Base-by-base conservation (phyloP, 1,139 yeast genomes). In the Nadsonia commutata region DNA sequence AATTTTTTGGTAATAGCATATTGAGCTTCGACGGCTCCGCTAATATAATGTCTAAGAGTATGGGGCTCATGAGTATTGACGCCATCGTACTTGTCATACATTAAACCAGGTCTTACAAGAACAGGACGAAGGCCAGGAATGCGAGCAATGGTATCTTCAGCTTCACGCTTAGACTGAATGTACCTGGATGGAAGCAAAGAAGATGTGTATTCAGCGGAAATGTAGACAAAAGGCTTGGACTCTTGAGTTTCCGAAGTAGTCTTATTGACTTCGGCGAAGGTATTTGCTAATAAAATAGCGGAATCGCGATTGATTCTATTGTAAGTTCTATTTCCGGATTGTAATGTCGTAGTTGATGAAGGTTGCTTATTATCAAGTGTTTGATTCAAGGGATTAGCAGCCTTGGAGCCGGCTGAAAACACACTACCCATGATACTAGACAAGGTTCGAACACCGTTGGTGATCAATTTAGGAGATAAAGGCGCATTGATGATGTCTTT, bases 121-220 rank as follows among this genome's bases (percentile, higher is more conserved):
- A 42, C 74, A 0, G 80, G 64, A 46, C 93, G 68, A 17, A 84
- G 63, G 7, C 62, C 60, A 1, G 63, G 53, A 18, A 49, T 45
- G 3, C 51, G 42, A 4, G 56, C 48, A 40, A 83, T 62, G 51
- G 72, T 78, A 23, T 60, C 60, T 56, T 86, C 96, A 0, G 95
- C 93, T 47, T 71, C 77, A 50, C 95, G 65, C 56, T 86, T 86
- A 21, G 93, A 76, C 16, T 68, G 66, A 37, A 86, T 74, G 57
- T 86, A 86, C 2, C 77, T 84, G 0, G 65, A 55, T 1, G 93
- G 90, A 2, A 82, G 66, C 21, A 79, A 60, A 0, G 88, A 86
- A 44, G 51, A 52, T 48, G 78, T 77, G 44, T 69, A 67, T 51
- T 82, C 93, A 0, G 95, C 95, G 0, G 94, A 82, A 3, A 86